Evolutionary conservation across 768 basidiomycete species (phyloP).

Genomic region (Pleurotus cornucopiae): DNA sequence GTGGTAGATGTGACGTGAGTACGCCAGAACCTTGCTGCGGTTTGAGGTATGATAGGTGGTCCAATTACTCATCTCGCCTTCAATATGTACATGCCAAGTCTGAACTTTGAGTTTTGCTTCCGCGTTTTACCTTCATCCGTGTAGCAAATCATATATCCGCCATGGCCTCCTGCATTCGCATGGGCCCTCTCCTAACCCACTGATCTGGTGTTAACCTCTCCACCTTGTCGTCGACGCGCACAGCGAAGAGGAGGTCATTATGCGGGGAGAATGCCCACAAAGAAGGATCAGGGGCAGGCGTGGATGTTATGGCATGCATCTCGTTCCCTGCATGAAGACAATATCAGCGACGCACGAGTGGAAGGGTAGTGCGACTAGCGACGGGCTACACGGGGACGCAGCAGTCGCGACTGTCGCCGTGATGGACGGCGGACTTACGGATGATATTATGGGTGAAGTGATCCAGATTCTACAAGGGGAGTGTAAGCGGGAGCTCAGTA

Average conservation of each 20-base stretch:
- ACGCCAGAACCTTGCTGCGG: no score
- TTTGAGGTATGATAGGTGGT: no score
- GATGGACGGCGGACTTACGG: conserved; percentile 31
- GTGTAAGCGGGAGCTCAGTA: neutral
- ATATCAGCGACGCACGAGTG: neutral
- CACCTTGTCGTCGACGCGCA: conserved; percentile 30
- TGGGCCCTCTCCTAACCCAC: conserved; percentile 50
- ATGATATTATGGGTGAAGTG: conserved; percentile 71
- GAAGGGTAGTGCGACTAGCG: neutral
- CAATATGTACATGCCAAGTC: no score
- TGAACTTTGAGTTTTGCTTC: no score
- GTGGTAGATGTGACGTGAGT: no score
- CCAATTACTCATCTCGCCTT: no score
- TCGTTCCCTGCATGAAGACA: conserved; percentile 40
- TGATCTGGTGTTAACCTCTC: conserved; percentile 37
- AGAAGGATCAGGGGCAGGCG: conserved; percentile 52
- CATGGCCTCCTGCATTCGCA: conserved; percentile 31
- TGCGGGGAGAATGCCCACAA: conserved; percentile 57
- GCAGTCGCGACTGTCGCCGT: neutral
- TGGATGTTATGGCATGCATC: conserved; percentile 57
- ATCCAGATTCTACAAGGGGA: conserved; percentile 50
- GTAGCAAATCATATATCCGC: neutral
- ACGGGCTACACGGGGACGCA: no score
- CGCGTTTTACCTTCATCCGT: neutral
- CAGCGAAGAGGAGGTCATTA: conserved; percentile 54